Conservation (phyloP, 345 rosid species). For the Hibiscus syriacus region DNA sequence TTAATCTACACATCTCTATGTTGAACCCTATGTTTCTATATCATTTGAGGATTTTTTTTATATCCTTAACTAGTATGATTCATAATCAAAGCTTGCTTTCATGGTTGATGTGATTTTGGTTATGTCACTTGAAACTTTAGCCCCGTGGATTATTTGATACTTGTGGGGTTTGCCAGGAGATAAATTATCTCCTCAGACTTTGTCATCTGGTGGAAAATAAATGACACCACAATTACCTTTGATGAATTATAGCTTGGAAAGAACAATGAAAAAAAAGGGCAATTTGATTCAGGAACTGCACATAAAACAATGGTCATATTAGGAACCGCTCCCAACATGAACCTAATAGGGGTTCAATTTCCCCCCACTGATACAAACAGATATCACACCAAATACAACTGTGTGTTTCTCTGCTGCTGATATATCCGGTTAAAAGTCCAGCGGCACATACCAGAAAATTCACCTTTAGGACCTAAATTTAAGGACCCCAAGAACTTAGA, state of each 20-base stretch:
- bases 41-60: neutral
- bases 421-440: slow-evolving; percentile 33
- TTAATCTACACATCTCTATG: neutral
- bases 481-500: neutral
- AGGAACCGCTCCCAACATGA: slow-evolving; percentile 19
- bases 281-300: slow-evolving; percentile 8
- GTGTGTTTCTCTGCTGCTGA: slow-evolving; percentile 22
- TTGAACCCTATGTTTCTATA: neutral
- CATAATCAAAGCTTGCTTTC: neutral
- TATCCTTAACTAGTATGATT: neutral
- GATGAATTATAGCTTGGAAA: neutral
- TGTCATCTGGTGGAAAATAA: neutral
- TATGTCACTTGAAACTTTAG: neutral
- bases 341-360: slow-evolving; percentile 2
- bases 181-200: neutral
- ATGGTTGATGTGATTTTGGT: neutral
- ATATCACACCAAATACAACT: slow-evolving; percentile 11
- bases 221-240: neutral
- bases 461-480: neutral
- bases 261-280: neutral
- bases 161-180: neutral
- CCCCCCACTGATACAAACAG: neutral
- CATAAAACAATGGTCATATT: slow-evolving; percentile 7
- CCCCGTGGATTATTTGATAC: neutral
- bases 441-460: neutral